Percentiles rank a stretch among this genome's conserved stretches.
phyloP scores from a whole-genome alignment of 176 grass and related monocot species.

The Musa acuminata region DNA sequence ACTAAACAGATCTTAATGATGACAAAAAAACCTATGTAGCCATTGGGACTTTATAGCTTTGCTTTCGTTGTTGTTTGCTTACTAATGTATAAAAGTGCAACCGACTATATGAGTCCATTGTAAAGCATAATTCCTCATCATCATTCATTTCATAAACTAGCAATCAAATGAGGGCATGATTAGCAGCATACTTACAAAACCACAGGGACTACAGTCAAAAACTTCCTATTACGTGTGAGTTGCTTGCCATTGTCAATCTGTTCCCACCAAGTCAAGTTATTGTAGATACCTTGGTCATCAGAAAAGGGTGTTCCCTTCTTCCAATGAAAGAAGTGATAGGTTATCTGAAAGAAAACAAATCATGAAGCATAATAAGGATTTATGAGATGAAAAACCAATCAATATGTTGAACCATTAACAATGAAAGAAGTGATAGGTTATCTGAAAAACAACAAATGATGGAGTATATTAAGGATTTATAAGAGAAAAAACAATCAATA shows the following conservation, averaged over 20 bases:
- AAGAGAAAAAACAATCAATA: no score
- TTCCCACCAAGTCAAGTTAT: conserved; percentile 31
- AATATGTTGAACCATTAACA: conserved; percentile 7
- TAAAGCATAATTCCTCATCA: not conserved
- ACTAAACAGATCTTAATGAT: no score
- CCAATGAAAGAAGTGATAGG: conserved; percentile 78
- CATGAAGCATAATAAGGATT: not conserved
- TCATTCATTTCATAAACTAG: not conserved
- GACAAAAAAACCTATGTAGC: no score
- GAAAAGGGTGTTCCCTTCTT: conserved; percentile 74
- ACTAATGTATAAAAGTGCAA: not conserved
- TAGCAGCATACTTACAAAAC: conserved; percentile 40
- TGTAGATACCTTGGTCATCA: conserved; percentile 72
- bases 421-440: conserved; percentile 71
- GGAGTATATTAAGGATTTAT: not conserved
- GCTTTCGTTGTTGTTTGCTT: no score
- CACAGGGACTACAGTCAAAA: conserved; percentile 48
- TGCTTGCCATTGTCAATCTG: conserved; percentile 30
- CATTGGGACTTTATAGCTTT: no score
- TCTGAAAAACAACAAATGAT: conserved; percentile 30
- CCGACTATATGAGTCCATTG: not conserved
- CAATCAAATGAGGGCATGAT: not conserved
- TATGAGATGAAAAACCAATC: not conserved
- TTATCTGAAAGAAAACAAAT: conserved; percentile 41
- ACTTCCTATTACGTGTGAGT: conserved; percentile 42